A percentile compares a stretch with the other conserved stretches of the same genome.
phyloP scores from a whole-genome alignment of 371 early-diverging fungal genomes.

The Circinella minor region DNA sequence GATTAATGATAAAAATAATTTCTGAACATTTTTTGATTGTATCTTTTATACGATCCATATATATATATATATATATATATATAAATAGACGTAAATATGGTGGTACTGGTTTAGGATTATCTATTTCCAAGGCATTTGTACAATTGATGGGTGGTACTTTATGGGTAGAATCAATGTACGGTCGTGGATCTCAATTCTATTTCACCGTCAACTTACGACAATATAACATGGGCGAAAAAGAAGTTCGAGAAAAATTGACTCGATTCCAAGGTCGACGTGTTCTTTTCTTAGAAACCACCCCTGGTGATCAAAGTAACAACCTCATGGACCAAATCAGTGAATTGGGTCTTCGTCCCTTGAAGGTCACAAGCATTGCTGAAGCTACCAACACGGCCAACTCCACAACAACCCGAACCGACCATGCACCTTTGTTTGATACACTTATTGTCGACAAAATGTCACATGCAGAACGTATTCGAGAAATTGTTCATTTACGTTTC shows the following conservation, averaged over 20 bases:
- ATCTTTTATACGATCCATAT: too few relatives aligned
- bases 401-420: constrained; percentile 22
- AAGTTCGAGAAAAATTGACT: constrained; percentile 47
- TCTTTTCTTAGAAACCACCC: constrained; percentile 48
- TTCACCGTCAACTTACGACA: constrained; percentile 64
- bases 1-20: too few relatives aligned
- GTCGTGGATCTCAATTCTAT: constrained; percentile 73
- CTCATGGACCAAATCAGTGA: constrained; percentile 25
- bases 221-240: constrained; percentile 42
- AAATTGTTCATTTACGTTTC: constrained; percentile 58
- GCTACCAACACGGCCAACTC: constrained; percentile 32
- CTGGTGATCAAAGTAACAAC: constrained; percentile 14
- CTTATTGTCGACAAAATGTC: constrained; percentile 48
- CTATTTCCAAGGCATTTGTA: constrained; percentile 60
- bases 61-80: too few relatives aligned
- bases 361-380: constrained; percentile 41
- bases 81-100: constrained; percentile 23
- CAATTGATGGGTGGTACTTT: constrained; percentile 69
- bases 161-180: constrained; percentile 71
- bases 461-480: constrained; percentile 47
- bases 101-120: constrained; percentile 59
- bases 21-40: not conserved
- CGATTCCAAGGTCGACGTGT: constrained; percentile 56
- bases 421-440: constrained; percentile 42
- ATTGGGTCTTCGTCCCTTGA: constrained; percentile 28